Evolutionary conservation across 768 basidiomycete genomes (phyloP), one percentile per base, ranked within the genome.

Genomic region (Suillus subaureus): DNA sequence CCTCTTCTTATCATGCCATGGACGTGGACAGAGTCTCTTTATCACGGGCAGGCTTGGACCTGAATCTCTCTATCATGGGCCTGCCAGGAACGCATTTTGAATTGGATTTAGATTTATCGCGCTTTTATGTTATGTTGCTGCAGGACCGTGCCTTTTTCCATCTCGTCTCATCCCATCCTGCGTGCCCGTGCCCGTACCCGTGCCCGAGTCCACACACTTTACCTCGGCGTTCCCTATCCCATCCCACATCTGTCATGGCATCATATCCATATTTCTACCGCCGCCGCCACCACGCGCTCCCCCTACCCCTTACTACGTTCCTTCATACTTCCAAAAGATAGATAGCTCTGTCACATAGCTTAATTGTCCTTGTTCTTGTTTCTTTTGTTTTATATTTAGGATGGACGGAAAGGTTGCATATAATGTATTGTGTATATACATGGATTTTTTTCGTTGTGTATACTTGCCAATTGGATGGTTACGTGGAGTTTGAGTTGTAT

Each of bases 311-410:
- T 26, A n/a, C 11, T n/a, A 5, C 31, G 21, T 15, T 23, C 35
- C 55, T n/a, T 40, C 26, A 31, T 37, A n/a, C n/a, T 37, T 35
- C 13, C 35, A 15, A 23, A 23, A 16, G 37, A 26, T 8, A 26
- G 57, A 28, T 40, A 58, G 58, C 39, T 42, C 40, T 60, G 57
- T 60, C 58, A 43, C 40, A 60, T 40, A 60, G 13, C 18, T 33
- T 37, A 57, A 23, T 39, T 6, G 0, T 35, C 8, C 8, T 28
- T 18, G 0, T 33, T 54, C 21, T 21, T 7, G 7, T 57, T n/a
- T 39, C 37, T 9, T 8, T 52, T 51, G 7, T 51, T 51, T 26
- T 26, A 28, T 52, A 18, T 28, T 28, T 52, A 28, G 28, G 28
- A 49, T 6, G 13, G n/a, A 23, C 1, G 47, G 47, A 49, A 35